These are phyloP conservation scores for Leccinum disarticulatum DNA, from an alignment of 768 basidiomycete species.

Conservation along the genomic window DNA sequence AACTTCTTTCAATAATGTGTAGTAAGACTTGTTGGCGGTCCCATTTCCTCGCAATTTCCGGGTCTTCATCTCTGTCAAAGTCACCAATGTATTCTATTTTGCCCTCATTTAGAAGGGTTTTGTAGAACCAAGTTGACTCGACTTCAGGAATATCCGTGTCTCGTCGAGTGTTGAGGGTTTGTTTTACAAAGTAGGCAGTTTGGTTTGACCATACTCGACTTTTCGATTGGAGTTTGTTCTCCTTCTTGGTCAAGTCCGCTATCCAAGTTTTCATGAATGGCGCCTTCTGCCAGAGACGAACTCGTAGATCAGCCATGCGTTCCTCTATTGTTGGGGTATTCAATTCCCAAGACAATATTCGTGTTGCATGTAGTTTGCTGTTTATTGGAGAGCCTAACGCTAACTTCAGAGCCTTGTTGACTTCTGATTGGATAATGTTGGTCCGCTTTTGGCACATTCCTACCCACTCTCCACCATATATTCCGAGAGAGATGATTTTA, in stretches of 20 bases:
- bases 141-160: no score
- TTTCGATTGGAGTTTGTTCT: neutral
- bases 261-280: neutral
- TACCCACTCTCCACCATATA: neutral
- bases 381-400: neutral
- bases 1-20: neutral
- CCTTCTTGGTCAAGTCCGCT: neutral
- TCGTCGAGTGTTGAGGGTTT: neutral
- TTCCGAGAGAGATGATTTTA: neutral
- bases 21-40: neutral
- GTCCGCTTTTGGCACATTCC: neutral
- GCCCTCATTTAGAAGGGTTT: neutral
- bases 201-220: neutral
- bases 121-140: neutral
- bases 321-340: neutral
- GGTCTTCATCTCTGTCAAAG: neutral
- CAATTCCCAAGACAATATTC: neutral
- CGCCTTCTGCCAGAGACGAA: neutral
- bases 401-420: neutral
- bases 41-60: neutral
- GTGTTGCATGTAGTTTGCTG: neutral
- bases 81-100: neutral
- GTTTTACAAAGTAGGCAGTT: neutral
- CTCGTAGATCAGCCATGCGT: neutral
- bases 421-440: neutral